Conservation (phyloP, 495 filamentous ascomycete species). For the Hypomontagnella submonticulosa region DNA sequence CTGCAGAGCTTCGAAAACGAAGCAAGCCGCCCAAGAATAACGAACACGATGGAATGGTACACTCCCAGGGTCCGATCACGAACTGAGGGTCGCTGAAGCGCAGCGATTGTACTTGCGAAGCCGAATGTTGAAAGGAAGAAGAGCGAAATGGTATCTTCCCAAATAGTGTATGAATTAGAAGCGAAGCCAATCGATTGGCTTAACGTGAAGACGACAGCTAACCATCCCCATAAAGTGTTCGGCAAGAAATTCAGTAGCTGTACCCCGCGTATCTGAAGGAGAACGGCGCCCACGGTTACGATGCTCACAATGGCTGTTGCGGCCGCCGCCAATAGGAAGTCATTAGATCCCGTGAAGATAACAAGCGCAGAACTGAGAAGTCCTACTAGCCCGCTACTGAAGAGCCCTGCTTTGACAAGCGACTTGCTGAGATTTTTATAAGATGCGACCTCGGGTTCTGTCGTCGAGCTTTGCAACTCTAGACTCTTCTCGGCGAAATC, state of each 20-base stretch:
- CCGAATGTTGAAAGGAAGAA: constrained; percentile 94
- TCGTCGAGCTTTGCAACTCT: constrained; percentile 49
- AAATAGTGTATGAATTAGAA: constrained; percentile 98
- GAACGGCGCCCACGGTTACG: constrained; percentile 66
- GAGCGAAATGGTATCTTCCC: constrained; percentile 95
- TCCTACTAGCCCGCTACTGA: constrained; percentile 47
- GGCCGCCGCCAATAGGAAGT: constrained; percentile 53
- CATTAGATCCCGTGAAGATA: constrained; percentile 45
- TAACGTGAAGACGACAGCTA: constrained; percentile 81
- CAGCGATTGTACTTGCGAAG: constrained; percentile 73
- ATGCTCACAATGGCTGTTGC: constrained; percentile 72
- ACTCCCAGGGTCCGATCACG: constrained; percentile 76
- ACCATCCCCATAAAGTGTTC: constrained; percentile 84
- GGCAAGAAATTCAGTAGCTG: constrained; percentile 72
- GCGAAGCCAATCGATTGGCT: constrained; percentile 90
- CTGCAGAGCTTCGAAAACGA: constrained; percentile 94
- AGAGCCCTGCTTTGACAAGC: constrained; percentile 49
- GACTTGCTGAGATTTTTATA: constrained; percentile 50
- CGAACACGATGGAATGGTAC: constrained; percentile 86
- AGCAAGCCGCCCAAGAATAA: constrained; percentile 80
- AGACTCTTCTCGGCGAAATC: constrained; percentile 57
- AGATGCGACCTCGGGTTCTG: constrained; percentile 43
- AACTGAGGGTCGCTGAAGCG: constrained; percentile 71
- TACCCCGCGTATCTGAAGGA: constrained; percentile 60
- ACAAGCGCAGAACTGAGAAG: constrained; percentile 36